Percentiles rank a stretch among this genome's conserved stretches.
Conservation (phyloP, 176 grass and related monocot genomes). For the Zea luxurians region DNA sequence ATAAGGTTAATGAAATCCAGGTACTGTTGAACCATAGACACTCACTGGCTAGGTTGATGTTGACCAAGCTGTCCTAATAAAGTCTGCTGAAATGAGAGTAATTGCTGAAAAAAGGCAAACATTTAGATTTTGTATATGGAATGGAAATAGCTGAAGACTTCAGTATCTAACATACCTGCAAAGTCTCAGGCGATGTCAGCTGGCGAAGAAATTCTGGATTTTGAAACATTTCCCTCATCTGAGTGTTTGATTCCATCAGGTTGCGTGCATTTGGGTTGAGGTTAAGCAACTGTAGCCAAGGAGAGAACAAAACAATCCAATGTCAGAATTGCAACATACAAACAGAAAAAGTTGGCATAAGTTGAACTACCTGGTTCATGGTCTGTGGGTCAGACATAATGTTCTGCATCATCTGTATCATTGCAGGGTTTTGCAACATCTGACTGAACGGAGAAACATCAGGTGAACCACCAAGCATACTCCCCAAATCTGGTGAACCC, state of each 20-base stretch:
- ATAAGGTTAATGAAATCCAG: conserved; percentile 1
- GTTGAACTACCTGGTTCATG: conserved; percentile 70
- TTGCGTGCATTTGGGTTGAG: conserved; percentile 72
- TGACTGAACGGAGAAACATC: conserved; percentile 64
- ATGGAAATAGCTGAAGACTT: not conserved
- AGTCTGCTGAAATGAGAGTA: conserved; percentile 80
- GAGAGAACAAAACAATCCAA: conserved; percentile 31
- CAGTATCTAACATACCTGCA: conserved; percentile 60
- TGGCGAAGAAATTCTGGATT: conserved; percentile 96
- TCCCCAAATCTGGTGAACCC: conserved; percentile 68
- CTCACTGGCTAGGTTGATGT: conserved; percentile 72
- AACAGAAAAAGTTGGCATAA: conserved; percentile 19
- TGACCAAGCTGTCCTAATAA: conserved; percentile 67
- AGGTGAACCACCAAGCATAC: conserved; percentile 54
- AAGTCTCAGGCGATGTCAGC: conserved; percentile 79
- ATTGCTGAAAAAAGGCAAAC: conserved; percentile 56
- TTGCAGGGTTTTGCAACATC: conserved; percentile 92
- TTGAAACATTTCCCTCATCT: conserved; percentile 91
- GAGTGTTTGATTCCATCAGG: conserved; percentile 82
- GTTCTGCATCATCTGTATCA: conserved; percentile 95
- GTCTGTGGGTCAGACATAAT: conserved; percentile 87
- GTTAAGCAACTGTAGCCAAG: conserved; percentile 67
- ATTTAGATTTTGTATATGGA: conserved; percentile 3
- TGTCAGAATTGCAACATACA: conserved; percentile 3
- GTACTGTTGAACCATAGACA: conserved; percentile 36